Base-by-base conservation (phyloP, 495 filamentous ascomycete genomes). In the Cercophora scortea region DNA sequence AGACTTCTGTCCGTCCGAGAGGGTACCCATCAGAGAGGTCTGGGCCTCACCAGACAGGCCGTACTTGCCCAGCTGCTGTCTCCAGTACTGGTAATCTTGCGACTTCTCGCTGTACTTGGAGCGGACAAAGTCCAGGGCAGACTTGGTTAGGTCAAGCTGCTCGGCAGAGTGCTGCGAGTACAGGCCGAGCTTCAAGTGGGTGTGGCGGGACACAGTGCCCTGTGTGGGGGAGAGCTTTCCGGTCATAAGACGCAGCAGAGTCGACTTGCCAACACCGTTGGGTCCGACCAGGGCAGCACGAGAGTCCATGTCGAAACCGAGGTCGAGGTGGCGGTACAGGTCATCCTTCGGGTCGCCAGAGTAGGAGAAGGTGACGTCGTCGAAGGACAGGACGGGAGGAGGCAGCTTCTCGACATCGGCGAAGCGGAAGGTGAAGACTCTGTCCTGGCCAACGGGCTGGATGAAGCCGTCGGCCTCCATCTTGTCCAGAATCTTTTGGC, bases 181-280 rank as follows among this genome's bases (percentile, higher is more conserved):
- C 66, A 97, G 79, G 55, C 93, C 93, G 42, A 99, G 79, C 82
- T 96, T 99, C 73, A 99, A 82, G 74, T 97, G 93, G 32, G 93
- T 97, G 75, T 99, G 93, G 55, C 91, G 83, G 58, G 79, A 83
- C 53, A 99, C 89, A 54, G 79, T 76, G 55, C 93, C 93, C 52
- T 68, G 67, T 42, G 88, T 96, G 32, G 93, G 87, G 12, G 85
- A 90, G 40, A 99, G 80, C 75, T 92, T 90, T 70, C 90, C 91
- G 25, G 94, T 99, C 89, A 99, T 97, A 51, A 99, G 80, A 63
- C 89, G 88, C 34, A 99, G 84, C 34, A 99, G 80, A 11, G 93
- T 99, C n/a, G 94, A 97, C 76, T 99, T 99, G 64, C 93, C 93
- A 49, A 99, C 93, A 89, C 93, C 93, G 73, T 99, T 99, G 64